These are phyloP conservation scores for Pochonia chlamydosporia DNA, from an alignment of 2,329 filamentous ascomycete genomes.

Conservation along the genomic window DNA sequence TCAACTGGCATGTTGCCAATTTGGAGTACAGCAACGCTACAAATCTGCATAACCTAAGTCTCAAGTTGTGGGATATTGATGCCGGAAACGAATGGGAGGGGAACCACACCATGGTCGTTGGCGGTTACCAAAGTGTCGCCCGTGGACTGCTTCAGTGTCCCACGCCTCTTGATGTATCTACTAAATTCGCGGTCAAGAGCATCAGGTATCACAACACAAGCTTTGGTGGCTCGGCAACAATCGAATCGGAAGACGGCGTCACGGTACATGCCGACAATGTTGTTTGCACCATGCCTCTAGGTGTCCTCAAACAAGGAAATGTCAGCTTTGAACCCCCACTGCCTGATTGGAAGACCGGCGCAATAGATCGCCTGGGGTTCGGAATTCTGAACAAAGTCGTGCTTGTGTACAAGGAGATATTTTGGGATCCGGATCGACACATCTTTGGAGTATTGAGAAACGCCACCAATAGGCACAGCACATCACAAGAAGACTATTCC, in stretches of 20 bases:
- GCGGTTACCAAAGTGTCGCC: slow-evolving; percentile 91
- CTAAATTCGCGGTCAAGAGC: slow-evolving; percentile 64
- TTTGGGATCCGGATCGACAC: slow-evolving; percentile 85
- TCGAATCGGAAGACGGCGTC: slow-evolving; percentile 75
- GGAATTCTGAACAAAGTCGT: slow-evolving; percentile 94
- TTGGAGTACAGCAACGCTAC: slow-evolving; percentile 95
- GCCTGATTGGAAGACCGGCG: slow-evolving; percentile 78
- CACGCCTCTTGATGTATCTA: slow-evolving; percentile 68
- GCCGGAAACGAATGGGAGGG: slow-evolving; percentile 97
- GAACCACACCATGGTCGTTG: slow-evolving; percentile 85
- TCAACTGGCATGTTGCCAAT: slow-evolving; percentile 99
- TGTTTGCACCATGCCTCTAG: slow-evolving; percentile 85
- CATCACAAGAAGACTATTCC: slow-evolving; percentile 74
- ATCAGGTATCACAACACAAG: slow-evolving; percentile 57
- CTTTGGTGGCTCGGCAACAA: slow-evolving; percentile 42
- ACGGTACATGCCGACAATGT: slow-evolving; percentile 79
- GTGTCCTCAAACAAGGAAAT: slow-evolving; percentile 78
- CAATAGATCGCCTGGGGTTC: slow-evolving; percentile 81
- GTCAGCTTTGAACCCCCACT: slow-evolving; percentile 85
- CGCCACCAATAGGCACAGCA: slow-evolving; percentile 61
- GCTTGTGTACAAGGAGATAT: slow-evolving; percentile 79
- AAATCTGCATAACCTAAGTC: slow-evolving; percentile 78
- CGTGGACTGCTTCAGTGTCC: slow-evolving; percentile 77
- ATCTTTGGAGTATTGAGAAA: slow-evolving; percentile 90
- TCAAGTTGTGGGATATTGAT: slow-evolving; percentile 93